Conservation (phyloP, 1,139 yeast species). For the Scheffersomyces illinoinensis region DNA sequence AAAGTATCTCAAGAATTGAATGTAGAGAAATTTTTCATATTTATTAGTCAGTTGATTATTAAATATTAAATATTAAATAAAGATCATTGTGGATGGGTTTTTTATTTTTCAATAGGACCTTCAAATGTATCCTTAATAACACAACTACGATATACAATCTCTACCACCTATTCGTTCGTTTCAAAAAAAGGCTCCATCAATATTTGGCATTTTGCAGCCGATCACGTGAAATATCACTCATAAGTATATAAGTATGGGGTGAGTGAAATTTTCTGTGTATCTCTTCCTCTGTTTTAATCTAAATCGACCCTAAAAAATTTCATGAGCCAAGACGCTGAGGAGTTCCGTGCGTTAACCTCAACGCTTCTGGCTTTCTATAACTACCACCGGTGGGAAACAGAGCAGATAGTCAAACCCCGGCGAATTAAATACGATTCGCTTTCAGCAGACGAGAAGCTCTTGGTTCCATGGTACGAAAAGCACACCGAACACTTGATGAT, state of each 20-base stretch:
- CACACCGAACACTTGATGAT: conserved; percentile 46
- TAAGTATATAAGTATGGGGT: conserved; percentile 5
- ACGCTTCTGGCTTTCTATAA: conserved; percentile 39
- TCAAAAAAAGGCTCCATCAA: too few relatives aligned
- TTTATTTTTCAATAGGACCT: not conserved
- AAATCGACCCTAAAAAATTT: not conserved
- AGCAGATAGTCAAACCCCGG: conserved; percentile 37
- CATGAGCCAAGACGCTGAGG: conserved; percentile 30
- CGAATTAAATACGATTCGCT: conserved; percentile 31
- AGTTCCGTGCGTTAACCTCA: conserved; percentile 38
- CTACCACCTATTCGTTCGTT: too few relatives aligned
- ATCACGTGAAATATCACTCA: not conserved
- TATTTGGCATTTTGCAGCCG: not conserved
- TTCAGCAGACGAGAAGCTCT: conserved; percentile 36
- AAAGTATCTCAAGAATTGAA: not conserved
- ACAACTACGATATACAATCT: too few relatives aligned
- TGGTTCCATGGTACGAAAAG: conserved; percentile 53
- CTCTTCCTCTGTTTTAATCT: not conserved
- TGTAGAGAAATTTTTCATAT: not conserved
- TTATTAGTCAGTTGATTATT: not conserved
- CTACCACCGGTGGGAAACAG: conserved; percentile 36
- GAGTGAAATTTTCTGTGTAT: conserved; percentile 3
- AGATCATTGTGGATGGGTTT: too few relatives aligned
- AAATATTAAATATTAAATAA: too few relatives aligned
- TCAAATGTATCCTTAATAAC: too few relatives aligned